Evolutionary conservation across 768 basidiomycete species (phyloP), one percentile per base, ranked within the genome.

Genomic region (Kwoniella shandongensis): DNA sequence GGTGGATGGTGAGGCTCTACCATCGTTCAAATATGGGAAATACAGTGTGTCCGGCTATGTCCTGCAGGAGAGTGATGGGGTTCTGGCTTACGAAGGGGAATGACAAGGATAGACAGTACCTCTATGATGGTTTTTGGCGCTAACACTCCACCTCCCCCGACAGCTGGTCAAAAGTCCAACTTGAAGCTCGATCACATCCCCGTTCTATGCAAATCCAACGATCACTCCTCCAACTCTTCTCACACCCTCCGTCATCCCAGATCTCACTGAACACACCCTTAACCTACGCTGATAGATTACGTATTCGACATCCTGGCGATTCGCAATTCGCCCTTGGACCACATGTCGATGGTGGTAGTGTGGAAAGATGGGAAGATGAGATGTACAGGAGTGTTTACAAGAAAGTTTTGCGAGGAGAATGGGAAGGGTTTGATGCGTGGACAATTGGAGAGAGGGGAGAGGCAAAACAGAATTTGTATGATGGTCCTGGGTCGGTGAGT

Each of bases 241-340:
- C 82, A 2, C 77, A 81, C 50, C 72, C 80, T 1, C 59, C 66
- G 26, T 29, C 50, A 5, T 73, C 81, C 25, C 72, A 76, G 25
- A 73, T 86, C 52, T 79, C 78, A 54, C 79, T 88, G 26, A 63
- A 75, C 11, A 83, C 80, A 2, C 86, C 87, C 0, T 75, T 89
- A n/a, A 83, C 84, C 0, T 90, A 90, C 73, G 87, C 84, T 57
- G 88, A 91, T 75, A 81, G 88, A 5, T 77, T 89, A 11, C 81
- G 88, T 1, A 87, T 89, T 44, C 82, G 89, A 4, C 81, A 80
- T 26, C 86, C 88, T 0, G 89, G 88, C 0, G 88, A 88, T 59
- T 75, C 79, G 12, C 80, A 81, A 45, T 89, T 89, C 67, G 81
- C 83, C 0, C 77, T 89, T 1, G 86, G 84, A 0, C 84, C 86